A percentile compares a stretch with the other conserved stretches of the same genome.
These are phyloP conservation scores for Candida hungchunana DNA, from an alignment of 805 yeast species.

Conservation along the genomic window DNA sequence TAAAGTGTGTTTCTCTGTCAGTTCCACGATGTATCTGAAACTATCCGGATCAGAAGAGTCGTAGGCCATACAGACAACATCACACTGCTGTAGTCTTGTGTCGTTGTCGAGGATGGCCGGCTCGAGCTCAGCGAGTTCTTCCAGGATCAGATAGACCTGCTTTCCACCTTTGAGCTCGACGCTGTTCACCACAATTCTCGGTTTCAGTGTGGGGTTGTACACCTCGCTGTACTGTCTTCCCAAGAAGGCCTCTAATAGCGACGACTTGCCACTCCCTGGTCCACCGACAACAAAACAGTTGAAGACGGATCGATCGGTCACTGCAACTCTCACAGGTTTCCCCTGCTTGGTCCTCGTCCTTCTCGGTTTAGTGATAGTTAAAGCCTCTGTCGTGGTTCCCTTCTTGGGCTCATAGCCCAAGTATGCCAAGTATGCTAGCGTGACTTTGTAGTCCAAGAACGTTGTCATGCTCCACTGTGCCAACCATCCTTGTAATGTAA, in stretches of 20 bases:
- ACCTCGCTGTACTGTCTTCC: conserved; percentile 65
- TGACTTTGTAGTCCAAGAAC: conserved; percentile 73
- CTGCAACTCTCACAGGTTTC: conserved; percentile 61
- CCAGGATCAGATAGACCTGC: conserved; percentile 86
- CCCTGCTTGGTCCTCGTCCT: conserved; percentile 63
- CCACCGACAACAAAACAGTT: conserved; percentile 87
- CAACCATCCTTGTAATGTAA: conserved; percentile 95
- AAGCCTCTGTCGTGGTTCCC: conserved; percentile 40
- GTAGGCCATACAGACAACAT: conserved; percentile 82
- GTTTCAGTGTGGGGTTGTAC: conserved; percentile 79
- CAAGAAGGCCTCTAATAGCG: conserved; percentile 76
- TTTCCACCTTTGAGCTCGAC: conserved; percentile 93
- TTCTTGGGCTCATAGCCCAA: conserved; percentile 66
- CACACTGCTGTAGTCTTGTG: conserved; percentile 73
- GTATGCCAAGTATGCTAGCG: conserved; percentile 84
- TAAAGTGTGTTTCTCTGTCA: conserved; percentile 55
- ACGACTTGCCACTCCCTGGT: conserved; percentile 81
- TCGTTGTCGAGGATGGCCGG: conserved; percentile 75
- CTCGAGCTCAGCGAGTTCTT: conserved; percentile 86
- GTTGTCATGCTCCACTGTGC: conserved; percentile 99
- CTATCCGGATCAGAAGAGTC: conserved; percentile 97
- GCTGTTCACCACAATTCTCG: conserved; percentile 82
- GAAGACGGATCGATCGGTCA: conserved; percentile 83
- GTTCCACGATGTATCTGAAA: conserved; percentile 72
- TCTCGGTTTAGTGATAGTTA: conserved; percentile 80